phyloP scores from a whole-genome alignment of 2,329 filamentous ascomycete genomes.

The Fusarium nisikadoi region DNA sequence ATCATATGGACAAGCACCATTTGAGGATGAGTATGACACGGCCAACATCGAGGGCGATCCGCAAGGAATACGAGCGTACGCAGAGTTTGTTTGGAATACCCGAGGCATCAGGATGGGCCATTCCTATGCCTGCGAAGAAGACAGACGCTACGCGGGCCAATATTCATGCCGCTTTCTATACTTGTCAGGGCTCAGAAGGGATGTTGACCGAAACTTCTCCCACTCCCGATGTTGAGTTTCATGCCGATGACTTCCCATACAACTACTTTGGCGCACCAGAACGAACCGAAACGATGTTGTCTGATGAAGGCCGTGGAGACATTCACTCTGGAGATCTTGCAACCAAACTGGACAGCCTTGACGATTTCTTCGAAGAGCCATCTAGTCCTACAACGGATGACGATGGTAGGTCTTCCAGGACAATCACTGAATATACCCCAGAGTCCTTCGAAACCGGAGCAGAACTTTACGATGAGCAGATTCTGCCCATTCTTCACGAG shows the following conservation, averaged over 20 bases:
- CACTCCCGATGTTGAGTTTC: slow-evolving; percentile 91
- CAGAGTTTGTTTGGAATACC: slow-evolving; percentile 97
- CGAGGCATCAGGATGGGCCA: slow-evolving; percentile 94
- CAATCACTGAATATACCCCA: slow-evolving; percentile 72
- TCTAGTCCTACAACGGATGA: slow-evolving; percentile 67
- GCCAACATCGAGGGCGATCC: slow-evolving; percentile 82
- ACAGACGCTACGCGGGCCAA: slow-evolving; percentile 88
- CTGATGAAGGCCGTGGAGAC: slow-evolving; percentile 79
- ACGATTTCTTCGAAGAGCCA: slow-evolving; percentile 83
- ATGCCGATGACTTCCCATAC: slow-evolving; percentile 86
- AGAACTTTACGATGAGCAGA: slow-evolving; percentile 91
- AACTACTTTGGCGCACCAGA: slow-evolving; percentile 79
- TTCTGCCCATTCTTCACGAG: slow-evolving; percentile 87
- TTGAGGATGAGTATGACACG: slow-evolving; percentile 98
- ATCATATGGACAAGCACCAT: slow-evolving; percentile 92
- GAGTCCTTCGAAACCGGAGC: slow-evolving; percentile 79
- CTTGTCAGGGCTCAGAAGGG: slow-evolving; percentile 78
- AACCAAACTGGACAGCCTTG: slow-evolving; percentile 79
- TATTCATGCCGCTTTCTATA: slow-evolving; percentile 96
- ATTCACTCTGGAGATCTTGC: slow-evolving; percentile 81
- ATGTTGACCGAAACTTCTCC: slow-evolving; percentile 68
- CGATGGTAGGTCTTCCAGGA: slow-evolving; percentile 70
- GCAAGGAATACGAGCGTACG: slow-evolving; percentile 94
- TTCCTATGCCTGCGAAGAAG: slow-evolving; percentile 91
- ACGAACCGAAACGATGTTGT: slow-evolving; percentile 91